phyloP scores from a whole-genome alignment of 805 yeast species.

The Ogataea ganodermae region DNA sequence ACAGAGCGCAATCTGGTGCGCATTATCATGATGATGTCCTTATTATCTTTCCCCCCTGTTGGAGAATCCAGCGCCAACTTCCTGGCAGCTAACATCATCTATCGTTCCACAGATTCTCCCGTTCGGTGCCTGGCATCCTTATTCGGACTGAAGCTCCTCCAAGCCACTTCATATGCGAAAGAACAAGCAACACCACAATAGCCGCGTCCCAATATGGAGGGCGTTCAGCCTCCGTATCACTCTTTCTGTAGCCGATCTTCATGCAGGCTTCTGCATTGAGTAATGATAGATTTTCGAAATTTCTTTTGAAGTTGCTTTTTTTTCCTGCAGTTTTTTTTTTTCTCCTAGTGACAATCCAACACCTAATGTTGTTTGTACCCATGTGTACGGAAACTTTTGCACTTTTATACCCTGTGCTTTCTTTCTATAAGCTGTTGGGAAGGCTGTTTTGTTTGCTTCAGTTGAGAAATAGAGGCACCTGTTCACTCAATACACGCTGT shows the following conservation, averaged over 20 bases:
- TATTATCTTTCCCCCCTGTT: neutral
- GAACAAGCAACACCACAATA: neutral
- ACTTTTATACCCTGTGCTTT: conserved; percentile 3
- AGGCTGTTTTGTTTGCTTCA: conserved; percentile 2
- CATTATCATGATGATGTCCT: neutral
- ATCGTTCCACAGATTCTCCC: conserved; percentile 1
- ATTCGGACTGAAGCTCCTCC: neutral
- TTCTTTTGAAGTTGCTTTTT: conserved; percentile 5
- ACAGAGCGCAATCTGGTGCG: neutral
- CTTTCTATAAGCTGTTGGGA: neutral
- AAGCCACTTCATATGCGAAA: conserved; percentile 4
- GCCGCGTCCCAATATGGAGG: neutral
- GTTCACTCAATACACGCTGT: neutral
- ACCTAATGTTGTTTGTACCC: neutral
- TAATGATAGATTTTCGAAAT: conserved; percentile 2
- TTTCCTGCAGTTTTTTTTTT: conserved; percentile 1
- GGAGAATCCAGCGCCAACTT: neutral
- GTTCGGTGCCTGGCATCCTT: conserved; percentile 4
- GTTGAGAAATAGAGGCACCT: too few relatives aligned
- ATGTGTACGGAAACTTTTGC: conserved; percentile 2
- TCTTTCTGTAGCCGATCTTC: neutral
- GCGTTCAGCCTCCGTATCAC: neutral
- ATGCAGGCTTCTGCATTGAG: neutral
- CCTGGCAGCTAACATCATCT: neutral
- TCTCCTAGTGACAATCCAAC: conserved; percentile 7